Evolutionary conservation across 495 filamentous ascomycete genomes (phyloP).

Genomic region (Neurospora sp.): DNA sequence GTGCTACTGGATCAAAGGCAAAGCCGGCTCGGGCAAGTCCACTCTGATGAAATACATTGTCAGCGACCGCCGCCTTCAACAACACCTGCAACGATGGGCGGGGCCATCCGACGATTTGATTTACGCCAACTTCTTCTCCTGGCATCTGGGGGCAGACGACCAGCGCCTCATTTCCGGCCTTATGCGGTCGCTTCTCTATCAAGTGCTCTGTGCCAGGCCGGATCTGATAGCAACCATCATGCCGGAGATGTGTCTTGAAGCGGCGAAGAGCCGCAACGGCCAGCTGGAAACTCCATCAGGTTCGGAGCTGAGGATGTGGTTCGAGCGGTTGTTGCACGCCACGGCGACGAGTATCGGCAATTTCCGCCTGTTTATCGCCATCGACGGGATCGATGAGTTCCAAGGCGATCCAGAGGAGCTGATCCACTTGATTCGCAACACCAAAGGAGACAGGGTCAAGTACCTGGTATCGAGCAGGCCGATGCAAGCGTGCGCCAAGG

Average conservation of each 20-base stretch:
- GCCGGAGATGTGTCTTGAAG: not conserved
- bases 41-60: not conserved
- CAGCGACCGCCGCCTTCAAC: not conserved
- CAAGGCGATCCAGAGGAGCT: slow-evolving; percentile 13
- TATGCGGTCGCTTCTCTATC: not conserved
- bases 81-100: not conserved
- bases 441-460: not conserved
- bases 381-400: slow-evolving; percentile 42
- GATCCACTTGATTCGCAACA: slow-evolving; percentile 6
- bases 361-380: slow-evolving; percentile 22
- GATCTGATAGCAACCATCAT: not conserved
- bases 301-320: not conserved
- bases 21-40: not conserved
- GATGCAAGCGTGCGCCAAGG: not conserved
- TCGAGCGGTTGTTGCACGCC: not conserved
- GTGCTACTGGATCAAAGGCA: not conserved
- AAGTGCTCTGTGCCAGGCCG: not conserved
- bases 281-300: not conserved
- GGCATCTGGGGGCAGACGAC: not conserved
- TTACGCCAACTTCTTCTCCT: not conserved
- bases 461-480: not conserved
- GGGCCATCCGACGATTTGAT: not conserved
- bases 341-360: not conserved
- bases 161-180: not conserved
- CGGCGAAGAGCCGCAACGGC: not conserved